These are phyloP conservation scores for Talaromyces amestolkiae DNA, from an alignment of 2,329 filamentous ascomycete genomes.

Conservation along the genomic window DNA sequence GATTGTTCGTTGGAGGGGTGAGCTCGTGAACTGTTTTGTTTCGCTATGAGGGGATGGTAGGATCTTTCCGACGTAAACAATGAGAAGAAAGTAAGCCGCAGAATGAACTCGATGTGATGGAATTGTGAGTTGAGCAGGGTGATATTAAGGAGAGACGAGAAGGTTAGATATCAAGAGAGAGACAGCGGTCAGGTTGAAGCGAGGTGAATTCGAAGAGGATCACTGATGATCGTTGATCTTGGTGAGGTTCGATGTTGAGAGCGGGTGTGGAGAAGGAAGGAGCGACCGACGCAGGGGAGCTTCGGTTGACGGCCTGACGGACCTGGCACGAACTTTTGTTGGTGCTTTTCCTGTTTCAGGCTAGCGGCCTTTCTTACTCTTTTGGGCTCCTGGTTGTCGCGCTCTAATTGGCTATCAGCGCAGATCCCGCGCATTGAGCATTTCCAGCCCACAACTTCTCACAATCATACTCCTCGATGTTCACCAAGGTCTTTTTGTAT, in stretches of 20 bases:
- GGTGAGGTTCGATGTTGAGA: not conserved
- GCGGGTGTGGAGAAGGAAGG: not conserved
- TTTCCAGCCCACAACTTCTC: not conserved
- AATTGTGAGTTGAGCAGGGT: no score
- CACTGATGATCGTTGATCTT: not conserved
- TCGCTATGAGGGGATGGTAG: constrained; percentile 3
- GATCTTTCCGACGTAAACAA: not conserved
- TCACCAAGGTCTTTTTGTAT: not conserved
- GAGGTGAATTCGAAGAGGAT: not conserved
- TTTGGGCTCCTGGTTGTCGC: not conserved
- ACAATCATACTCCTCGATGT: not conserved
- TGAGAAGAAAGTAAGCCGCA: not conserved
- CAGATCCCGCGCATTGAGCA: constrained; percentile 2
- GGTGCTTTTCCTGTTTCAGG: not conserved
- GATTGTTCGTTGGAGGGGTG: not conserved
- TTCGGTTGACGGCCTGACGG: constrained; percentile 7
- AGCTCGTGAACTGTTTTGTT: constrained; percentile 7
- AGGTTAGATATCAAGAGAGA: not conserved
- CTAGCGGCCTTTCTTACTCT: not conserved
- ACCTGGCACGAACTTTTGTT: constrained; percentile 7
- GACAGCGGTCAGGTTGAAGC: not conserved
- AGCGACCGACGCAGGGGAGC: constrained; percentile 7
- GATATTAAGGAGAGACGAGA: constrained; percentile 2
- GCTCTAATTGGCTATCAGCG: not conserved
- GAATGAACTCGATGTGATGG: not conserved